phyloP scores from a whole-genome alignment of 306 rosid species.

The Corylus avellana region DNA sequence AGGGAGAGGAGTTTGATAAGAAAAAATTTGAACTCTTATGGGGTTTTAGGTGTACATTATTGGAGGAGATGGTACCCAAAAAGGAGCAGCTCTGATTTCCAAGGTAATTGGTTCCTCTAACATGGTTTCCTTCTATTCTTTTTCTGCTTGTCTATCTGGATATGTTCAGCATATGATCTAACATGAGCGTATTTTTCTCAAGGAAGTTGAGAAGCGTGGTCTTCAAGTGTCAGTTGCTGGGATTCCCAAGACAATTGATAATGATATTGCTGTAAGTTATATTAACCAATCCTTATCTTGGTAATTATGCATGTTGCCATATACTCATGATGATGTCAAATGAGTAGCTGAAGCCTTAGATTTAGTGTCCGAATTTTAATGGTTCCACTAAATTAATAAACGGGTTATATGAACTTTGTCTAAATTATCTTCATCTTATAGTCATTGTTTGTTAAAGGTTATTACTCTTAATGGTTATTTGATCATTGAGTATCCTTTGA shows the following conservation, averaged over 20 bases:
- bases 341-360: neutral
- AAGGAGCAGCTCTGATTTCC: conserved; percentile 77
- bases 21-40: conserved; percentile 24
- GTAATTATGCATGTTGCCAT: neutral
- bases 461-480: neutral
- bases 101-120: conserved; percentile 55
- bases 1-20: neutral
- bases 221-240: conserved; percentile 96
- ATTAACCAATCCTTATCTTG: conserved; percentile 9
- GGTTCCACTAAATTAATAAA: neutral
- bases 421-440: neutral
- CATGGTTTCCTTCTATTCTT: conserved; percentile 22
- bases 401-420: neutral
- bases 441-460: neutral
- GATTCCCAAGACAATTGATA: conserved; percentile 91
- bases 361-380: neutral
- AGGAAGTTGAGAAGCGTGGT: conserved; percentile 94
- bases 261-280: conserved; percentile 89
- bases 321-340: neutral
- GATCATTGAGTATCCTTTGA: neutral
- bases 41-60: conserved; percentile 75
- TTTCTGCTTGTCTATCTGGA: conserved; percentile 17
- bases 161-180: conserved; percentile 27
- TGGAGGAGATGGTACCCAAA: conserved; percentile 98
- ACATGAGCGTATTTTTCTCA: conserved; percentile 41